Base-by-base conservation (phyloP, 2,329 filamentous ascomycete species). In the Aaosphaeria pasadenensis region DNA sequence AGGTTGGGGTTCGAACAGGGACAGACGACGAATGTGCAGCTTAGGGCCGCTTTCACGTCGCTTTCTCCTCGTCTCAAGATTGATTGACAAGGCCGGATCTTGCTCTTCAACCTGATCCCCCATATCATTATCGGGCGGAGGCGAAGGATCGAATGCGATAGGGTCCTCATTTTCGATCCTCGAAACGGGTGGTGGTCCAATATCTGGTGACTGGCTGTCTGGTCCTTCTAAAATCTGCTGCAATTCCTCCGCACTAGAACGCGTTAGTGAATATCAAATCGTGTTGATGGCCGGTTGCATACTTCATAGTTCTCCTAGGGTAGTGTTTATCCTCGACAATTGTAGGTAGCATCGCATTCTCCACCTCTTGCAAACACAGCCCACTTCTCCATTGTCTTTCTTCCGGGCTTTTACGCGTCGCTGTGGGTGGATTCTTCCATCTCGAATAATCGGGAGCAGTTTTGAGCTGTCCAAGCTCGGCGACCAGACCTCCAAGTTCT, bases 321-420 rank as follows among this genome's bases (percentile, higher is more conserved):
- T 82, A 88, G 2, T 76, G 71, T 60, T 87, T 89, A 63, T 83
- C 81, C 66, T 92, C 88, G 35, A 79, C 73, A 44, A 92, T 90
- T 1, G 84, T 82, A 6, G 85, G 81, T 55, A 89, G 66, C 59
- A 82, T 75, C 24, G 77, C 77, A 55, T 84, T 78, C 54, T 80
- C 74, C 28, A 72, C 60, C 46, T 66, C 63, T 42, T 67, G 63
- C 9, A 70, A 48, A 4, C 64, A 62, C 39, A 65, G 46, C 31
- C 62, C 84, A 77, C 61, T 79, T 73, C 51, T 77, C 76, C 60
- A 83, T 71, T 59, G 84, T 75, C 54, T 78, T 50, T 81, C 79
- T 2, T 79, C 77, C 4, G 80, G 79, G 57, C 79, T 60, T 28
- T 55, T 58, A 69, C 79, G 55, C 67, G 64, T 53, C 71, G 71